Base-by-base conservation (phyloP, 352 stramenopile species). In the Phytophthora tubulina region DNA sequence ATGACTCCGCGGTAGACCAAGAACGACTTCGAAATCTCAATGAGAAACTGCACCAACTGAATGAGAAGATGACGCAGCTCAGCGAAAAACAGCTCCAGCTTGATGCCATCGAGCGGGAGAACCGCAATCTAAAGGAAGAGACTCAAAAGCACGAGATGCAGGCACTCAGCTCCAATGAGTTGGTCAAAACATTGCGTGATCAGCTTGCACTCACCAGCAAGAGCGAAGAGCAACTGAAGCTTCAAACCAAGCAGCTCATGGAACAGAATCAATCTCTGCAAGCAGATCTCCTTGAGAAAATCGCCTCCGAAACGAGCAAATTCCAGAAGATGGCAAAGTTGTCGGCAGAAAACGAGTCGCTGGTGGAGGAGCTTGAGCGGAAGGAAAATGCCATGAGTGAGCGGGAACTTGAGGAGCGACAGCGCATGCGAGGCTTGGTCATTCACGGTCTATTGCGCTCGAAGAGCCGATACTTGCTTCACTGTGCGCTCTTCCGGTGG, bases 301-400 rank as follows among this genome's bases (percentile, higher is more conserved):
- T 92, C 21, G 82, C 81, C 13, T 74, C 75, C 6, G 85, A 91
- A 63, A 87, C 81, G 7, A 78, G 71, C 53, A 90, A 90, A 36
- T 90, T 91, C 62, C 82, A 91, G 50, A 87, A 85, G 52, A 87
- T 92, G 79, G 81, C 81, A 4, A 83, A 87, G 36, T 45, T 92
- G 14, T 83, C 82, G 4, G 73, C 80, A 1, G 84, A 92, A 48
- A 90, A 90, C 39, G 78, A 92, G 41, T 81, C 77, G 0, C 70
- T 92, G 7, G 67, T 82, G 46, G 72, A 89, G 10, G 81, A 91
- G 38, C 55, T 90, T 10, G 74, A 86, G 64, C 74, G 75, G 10
- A 83, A 79, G 38, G 78, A 89, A 15, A 66, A 74, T 21, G 59
- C 70, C 14, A 69, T 75, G 31, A 76, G 53, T 1, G 76, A 88